Conservation (phyloP, 179 eudicot species). For the Camellia oleifera region DNA sequence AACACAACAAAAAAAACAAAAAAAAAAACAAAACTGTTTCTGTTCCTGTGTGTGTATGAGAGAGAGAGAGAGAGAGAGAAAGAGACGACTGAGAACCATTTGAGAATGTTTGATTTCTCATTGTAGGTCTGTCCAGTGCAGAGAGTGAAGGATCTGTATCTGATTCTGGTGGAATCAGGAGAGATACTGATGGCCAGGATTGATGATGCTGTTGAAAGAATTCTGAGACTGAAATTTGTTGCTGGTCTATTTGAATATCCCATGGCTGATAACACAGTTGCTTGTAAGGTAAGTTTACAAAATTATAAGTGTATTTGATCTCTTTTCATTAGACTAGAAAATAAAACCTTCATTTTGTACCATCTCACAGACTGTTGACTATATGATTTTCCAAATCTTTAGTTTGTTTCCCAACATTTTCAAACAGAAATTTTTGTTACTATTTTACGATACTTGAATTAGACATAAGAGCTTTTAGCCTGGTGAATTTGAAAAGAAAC, state of each 20-base stretch:
- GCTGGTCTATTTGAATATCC: slow-evolving; percentile 85
- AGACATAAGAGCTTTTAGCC: background rate
- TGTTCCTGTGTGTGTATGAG: background rate
- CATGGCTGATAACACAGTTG: slow-evolving; percentile 56
- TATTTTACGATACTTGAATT: background rate
- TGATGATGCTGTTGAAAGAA: slow-evolving; percentile 90
- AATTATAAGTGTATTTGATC: background rate
- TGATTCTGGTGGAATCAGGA: slow-evolving; percentile 60
- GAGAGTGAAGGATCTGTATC: no score
- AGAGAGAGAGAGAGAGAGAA: background rate
- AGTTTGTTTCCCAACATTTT: background rate
- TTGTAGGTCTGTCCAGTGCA: no score
- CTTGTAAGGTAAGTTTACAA: slow-evolving; percentile 63
- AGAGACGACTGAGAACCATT: background rate
- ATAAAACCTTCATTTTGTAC: background rate
- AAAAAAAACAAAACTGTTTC: no score
- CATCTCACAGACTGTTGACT: background rate
- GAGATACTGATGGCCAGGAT: slow-evolving; percentile 76
- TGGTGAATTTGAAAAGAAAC: background rate
- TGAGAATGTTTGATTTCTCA: no score
- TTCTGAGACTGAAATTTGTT: slow-evolving; percentile 81
- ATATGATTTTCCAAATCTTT: background rate
- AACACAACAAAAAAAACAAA: no score
- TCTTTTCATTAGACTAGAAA: background rate
- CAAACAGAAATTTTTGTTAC: background rate